Evolutionary conservation across 768 basidiomycete species (phyloP).

Genomic region (Leccinellum albellum): DNA sequence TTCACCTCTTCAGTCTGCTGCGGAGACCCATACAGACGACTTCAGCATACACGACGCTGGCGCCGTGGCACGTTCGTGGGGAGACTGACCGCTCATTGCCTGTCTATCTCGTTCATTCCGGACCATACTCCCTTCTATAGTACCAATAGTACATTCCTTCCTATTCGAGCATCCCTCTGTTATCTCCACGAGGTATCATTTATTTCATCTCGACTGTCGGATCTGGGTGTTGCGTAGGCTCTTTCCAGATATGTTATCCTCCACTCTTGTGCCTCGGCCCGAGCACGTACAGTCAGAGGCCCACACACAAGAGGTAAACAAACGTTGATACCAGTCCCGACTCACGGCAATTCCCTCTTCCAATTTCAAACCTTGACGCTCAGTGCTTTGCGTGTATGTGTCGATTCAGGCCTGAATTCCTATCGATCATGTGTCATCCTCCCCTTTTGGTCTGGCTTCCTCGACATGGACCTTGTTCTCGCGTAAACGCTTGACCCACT

Average conservation of each 20-base stretch:
- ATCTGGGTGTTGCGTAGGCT: slow-evolving; percentile 27
- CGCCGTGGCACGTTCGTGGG: slow-evolving; percentile 34
- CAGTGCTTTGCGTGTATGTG: slow-evolving; percentile 6
- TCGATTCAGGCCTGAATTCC: not conserved
- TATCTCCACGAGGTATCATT: slow-evolving; percentile 33
- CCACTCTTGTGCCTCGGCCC: slow-evolving; percentile 19
- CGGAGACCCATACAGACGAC: slow-evolving; percentile 17
- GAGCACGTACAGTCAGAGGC: not conserved
- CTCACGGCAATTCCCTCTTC: slow-evolving; percentile 14
- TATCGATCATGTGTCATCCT: slow-evolving; percentile 6
- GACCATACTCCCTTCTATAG: slow-evolving; percentile 17
- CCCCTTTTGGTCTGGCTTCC: slow-evolving; percentile 13
- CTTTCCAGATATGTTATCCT: slow-evolving; percentile 29
- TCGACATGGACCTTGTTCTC: slow-evolving; percentile 23
- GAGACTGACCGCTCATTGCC: slow-evolving; percentile 22
- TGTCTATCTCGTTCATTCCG: slow-evolving; percentile 31
- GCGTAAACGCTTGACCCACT: slow-evolving; percentile 4
- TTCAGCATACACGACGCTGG: slow-evolving; percentile 31
- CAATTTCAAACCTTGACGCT: slow-evolving; percentile 23
- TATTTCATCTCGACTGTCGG: slow-evolving; percentile 24
- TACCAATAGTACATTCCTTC: slow-evolving; percentile 11
- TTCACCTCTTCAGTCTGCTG: slow-evolving; percentile 7
- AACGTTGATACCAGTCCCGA: slow-evolving; percentile 7
- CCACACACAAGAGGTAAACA: slow-evolving; percentile 9
- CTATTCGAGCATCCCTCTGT: slow-evolving; percentile 24